These are phyloP conservation scores for Cladosporium sp. DNA, from an alignment of 2,329 filamentous ascomycete species.

Conservation along the genomic window DNA sequence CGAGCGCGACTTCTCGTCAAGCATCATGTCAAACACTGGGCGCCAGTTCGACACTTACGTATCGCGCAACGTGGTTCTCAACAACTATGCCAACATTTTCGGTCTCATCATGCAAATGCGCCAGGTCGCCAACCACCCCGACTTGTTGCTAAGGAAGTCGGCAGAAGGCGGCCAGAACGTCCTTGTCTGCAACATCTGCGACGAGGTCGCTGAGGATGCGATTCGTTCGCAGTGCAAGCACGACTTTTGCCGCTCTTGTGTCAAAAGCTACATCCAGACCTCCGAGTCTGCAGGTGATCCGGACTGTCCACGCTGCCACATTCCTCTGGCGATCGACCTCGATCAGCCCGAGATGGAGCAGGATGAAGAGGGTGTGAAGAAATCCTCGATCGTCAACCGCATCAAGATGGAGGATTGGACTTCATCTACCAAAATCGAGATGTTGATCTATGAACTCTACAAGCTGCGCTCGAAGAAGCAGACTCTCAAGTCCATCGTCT, in stretches of 20 bases:
- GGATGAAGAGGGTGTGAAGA: constrained; percentile 81
- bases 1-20: constrained; percentile 90
- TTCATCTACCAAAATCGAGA: constrained; percentile 95
- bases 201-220: constrained; percentile 92
- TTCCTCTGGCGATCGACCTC: constrained; percentile 81
- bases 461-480: constrained; percentile 87
- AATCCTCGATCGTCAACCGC: constrained; percentile 95
- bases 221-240: constrained; percentile 90
- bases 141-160: constrained; percentile 87
- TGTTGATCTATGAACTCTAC: constrained; percentile 91
- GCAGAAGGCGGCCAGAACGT: constrained; percentile 83
- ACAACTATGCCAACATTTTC: constrained; percentile 99
- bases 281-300: constrained; percentile 60
- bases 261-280: constrained; percentile 73
- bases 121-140: constrained; percentile 93
- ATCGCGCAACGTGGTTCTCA: constrained; percentile 82
- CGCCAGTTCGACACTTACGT: constrained; percentile 96
- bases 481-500: constrained; percentile 95
- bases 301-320: constrained; percentile 89
- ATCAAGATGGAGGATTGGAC: constrained; percentile 99
- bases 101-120: constrained; percentile 99
- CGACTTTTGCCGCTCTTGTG: constrained; percentile 82
- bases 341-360: constrained; percentile 95
- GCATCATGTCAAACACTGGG: constrained; percentile 88
- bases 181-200: constrained; percentile 89